These are phyloP conservation scores for Thuidium tamariscinum DNA, from an alignment of 225 moss, liverwort and hornwort genomes.

Conservation along the genomic window DNA sequence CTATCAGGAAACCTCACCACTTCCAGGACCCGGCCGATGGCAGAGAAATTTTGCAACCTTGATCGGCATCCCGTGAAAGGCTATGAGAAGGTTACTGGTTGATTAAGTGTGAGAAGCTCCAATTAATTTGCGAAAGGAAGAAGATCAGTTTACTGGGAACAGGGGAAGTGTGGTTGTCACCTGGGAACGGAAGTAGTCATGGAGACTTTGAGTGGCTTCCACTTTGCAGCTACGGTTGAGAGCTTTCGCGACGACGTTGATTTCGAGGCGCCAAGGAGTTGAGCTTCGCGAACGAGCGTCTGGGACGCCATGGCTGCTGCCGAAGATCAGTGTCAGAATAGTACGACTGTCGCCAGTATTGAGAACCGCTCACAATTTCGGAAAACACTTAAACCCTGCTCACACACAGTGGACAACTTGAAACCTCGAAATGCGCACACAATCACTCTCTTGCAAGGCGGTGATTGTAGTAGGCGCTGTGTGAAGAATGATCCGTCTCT, in stretches of 20 bases:
- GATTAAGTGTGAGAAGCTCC: background rate
- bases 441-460: background rate
- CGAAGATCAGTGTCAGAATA: background rate
- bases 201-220: slow-evolving; percentile 9
- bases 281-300: background rate
- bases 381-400: background rate
- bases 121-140: background rate
- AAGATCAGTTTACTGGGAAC: background rate
- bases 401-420: background rate
- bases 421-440: background rate
- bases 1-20: background rate
- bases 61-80: background rate
- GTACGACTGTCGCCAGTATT: background rate
- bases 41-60: background rate
- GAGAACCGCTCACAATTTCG: background rate
- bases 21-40: background rate
- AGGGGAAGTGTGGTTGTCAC: background rate
- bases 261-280: background rate
- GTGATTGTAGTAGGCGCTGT: background rate
- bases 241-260: background rate
- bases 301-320: background rate
- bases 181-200: slow-evolving; percentile 20
- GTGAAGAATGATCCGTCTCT: background rate
- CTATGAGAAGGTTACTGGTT: background rate
- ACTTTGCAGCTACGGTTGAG: background rate